These are phyloP conservation scores for Aspergillus ruber DNA, from an alignment of 2,329 filamentous ascomycete genomes.

Conservation along the genomic window DNA sequence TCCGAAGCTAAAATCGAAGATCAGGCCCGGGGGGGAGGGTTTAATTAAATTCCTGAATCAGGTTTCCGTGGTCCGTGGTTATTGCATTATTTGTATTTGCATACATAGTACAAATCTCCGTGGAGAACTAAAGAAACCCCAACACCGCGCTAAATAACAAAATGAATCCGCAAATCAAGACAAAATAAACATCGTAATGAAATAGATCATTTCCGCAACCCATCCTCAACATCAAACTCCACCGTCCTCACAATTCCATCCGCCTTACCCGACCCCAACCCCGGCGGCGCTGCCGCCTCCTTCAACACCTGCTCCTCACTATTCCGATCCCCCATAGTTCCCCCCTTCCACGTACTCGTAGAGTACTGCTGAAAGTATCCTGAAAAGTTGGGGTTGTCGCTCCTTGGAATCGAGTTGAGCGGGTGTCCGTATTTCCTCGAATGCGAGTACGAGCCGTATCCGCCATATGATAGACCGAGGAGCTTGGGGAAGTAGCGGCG, in stretches of 20 bases:
- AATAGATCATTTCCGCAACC: not conserved
- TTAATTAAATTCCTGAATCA: too few species aligned
- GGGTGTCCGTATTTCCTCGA: slow-evolving; percentile 17
- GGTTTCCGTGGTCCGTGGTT: too few species aligned
- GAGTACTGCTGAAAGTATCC: slow-evolving; percentile 13
- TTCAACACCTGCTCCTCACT: slow-evolving; percentile 21
- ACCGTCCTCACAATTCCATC: slow-evolving; percentile 22
- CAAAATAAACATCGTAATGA: not conserved
- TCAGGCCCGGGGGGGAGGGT: too few species aligned
- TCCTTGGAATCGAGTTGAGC: slow-evolving; percentile 17
- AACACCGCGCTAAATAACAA: not conserved
- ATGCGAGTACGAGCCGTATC: slow-evolving; percentile 5
- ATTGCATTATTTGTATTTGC: too few species aligned
- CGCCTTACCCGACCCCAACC: slow-evolving; percentile 1
- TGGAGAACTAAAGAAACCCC: not conserved
- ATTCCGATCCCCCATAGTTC: slow-evolving; percentile 8
- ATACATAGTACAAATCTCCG: too few species aligned
- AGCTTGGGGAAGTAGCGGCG: slow-evolving; percentile 21
- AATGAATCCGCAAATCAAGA: not conserved
- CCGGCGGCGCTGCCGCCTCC: not conserved
- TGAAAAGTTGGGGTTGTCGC: slow-evolving; percentile 13
- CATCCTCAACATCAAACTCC: slow-evolving; percentile 20
- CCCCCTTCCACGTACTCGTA: slow-evolving; percentile 10
- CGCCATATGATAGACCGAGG: slow-evolving; percentile 16
- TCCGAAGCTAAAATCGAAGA: too few species aligned